A percentile compares a stretch with the other conserved stretches of the same genome.
Conservation (phyloP, 106 monocot genomes). For the Phalaenopsis equestris region DNA sequence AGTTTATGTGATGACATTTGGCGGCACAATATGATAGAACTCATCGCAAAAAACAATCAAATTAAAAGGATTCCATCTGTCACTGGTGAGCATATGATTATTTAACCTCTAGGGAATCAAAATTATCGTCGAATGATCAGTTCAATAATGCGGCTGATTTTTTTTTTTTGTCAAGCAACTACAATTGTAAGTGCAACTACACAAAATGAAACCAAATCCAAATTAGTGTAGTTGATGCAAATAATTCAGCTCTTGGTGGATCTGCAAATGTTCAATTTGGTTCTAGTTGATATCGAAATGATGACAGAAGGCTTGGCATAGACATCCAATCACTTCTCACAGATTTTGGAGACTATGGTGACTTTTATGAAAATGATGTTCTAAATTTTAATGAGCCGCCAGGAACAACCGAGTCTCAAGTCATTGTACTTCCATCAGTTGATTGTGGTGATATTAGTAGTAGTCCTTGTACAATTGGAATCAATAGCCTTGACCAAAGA, state of each 20-base stretch:
- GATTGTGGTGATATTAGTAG: slow-evolving; percentile 53
- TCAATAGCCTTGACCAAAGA: slow-evolving; percentile 50
- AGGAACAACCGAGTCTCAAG: slow-evolving; percentile 79
- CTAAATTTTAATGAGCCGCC: slow-evolving; percentile 87
- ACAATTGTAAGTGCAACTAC: slow-evolving; percentile 24
- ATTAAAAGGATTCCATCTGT: too few species aligned
- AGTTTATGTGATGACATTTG: too few species aligned
- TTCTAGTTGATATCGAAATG: slow-evolving; percentile 54
- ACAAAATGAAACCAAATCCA: slow-evolving; percentile 28
- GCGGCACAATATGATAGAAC: too few species aligned
- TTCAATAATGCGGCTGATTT: neutral
- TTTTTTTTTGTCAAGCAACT: slow-evolving; percentile 36
- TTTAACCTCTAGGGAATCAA: too few species aligned
- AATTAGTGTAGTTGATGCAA: slow-evolving; percentile 23
- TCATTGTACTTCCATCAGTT: slow-evolving; percentile 31
- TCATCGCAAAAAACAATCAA: too few species aligned
- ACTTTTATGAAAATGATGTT: slow-evolving; percentile 77
- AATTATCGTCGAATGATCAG: too few species aligned
- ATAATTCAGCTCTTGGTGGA: slow-evolving; percentile 27
- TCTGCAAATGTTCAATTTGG: slow-evolving; percentile 24
- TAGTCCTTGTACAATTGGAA: slow-evolving; percentile 32
- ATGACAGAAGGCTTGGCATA: slow-evolving; percentile 46
- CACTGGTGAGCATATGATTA: too few species aligned
- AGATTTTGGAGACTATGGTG: slow-evolving; percentile 83
- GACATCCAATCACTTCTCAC: slow-evolving; percentile 60